Evolutionary conservation across 768 basidiomycete species (phyloP), one percentile per base, ranked within the genome.

Genomic region (Lactifluus hygrophoroides): DNA sequence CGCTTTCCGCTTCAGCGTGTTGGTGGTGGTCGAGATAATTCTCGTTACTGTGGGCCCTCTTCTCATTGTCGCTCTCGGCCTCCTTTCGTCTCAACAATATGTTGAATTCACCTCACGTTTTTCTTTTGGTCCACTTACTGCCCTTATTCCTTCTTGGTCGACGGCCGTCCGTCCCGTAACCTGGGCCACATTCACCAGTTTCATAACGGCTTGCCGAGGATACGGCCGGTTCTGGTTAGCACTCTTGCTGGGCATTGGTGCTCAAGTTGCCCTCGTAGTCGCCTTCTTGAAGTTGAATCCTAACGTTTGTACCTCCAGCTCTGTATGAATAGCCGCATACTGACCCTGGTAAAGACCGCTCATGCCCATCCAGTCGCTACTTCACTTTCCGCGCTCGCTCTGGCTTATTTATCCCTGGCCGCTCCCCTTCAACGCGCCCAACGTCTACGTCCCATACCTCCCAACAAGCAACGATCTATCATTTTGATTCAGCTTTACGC

Each of bases 141-240:
- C 37, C n/a, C 2, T 17, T 5, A 44, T 54, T 66, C 17, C 63
- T 61, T 17, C 64, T 6, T 11, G 11, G 10, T 13, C 21, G 52
- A 16, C 63, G 67, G 28, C 23, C 45, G 21, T 61, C 54, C 32
- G 13, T 25, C 34, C 21, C 40, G 17, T 53, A 42, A 40, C 47
- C 55, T 54, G 57, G 30, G 37, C 49, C 47, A 23, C 21, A 25
- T 30, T 34, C 10, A 30, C 54, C 9, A 13, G 21, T 17, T 2
- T 21, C 11, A 56, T 61, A 57, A 32, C 30, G 57, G 23, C 14
- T 34, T 64, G 30, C 21, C 44, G 64, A 74, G 73, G 71, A 43
- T 83, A 82, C 71, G 71, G 74, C 23, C 80, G 81, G 56, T 85
- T 90, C 66, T 88, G 85, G 81, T 63, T 83, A 0, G 77, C 83